Evolutionary conservation across 2,329 filamentous ascomycete species (phyloP).

Genomic region (Beauveria scarabaeidicola): DNA sequence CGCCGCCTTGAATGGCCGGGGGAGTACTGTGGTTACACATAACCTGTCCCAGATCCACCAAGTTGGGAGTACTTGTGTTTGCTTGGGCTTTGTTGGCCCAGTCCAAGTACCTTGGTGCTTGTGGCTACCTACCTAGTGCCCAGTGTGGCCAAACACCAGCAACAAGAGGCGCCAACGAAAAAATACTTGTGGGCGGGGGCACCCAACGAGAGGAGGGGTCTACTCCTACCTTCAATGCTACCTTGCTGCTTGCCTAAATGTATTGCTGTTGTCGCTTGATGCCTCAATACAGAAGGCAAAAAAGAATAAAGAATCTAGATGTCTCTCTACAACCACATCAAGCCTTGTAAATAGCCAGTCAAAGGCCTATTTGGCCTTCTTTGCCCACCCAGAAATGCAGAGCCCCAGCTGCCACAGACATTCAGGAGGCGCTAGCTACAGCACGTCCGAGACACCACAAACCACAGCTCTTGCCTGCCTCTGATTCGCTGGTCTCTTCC

Average conservation of each 20-base stretch:
- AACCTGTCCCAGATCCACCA: too few species aligned
- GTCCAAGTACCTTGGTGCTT: background rate
- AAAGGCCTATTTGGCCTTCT: background rate
- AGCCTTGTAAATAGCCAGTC: background rate
- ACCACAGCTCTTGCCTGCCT: background rate
- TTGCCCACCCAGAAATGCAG: background rate
- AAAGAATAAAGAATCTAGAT: background rate
- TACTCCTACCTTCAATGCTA: background rate
- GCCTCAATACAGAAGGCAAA: background rate
- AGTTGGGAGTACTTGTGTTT: background rate
- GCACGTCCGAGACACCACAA: background rate
- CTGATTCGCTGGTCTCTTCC: background rate
- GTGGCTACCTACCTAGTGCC: too few species aligned
- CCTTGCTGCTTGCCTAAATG: background rate
- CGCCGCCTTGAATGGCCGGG: background rate
- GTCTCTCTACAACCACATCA: background rate
- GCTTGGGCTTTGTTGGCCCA: background rate
- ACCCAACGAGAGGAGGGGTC: background rate
- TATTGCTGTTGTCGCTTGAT: background rate
- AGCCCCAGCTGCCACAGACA: background rate
- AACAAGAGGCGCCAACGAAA: background rate
- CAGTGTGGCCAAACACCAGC: background rate
- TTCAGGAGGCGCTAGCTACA: background rate
- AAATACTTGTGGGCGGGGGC: constrained; percentile 6
- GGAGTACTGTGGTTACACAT: background rate